A percentile compares a stretch with the other conserved stretches of the same genome.
Evolutionary conservation across 148 eudicot genomes (phyloP).

Genomic region (Vaccinium vitisidaea): DNA sequence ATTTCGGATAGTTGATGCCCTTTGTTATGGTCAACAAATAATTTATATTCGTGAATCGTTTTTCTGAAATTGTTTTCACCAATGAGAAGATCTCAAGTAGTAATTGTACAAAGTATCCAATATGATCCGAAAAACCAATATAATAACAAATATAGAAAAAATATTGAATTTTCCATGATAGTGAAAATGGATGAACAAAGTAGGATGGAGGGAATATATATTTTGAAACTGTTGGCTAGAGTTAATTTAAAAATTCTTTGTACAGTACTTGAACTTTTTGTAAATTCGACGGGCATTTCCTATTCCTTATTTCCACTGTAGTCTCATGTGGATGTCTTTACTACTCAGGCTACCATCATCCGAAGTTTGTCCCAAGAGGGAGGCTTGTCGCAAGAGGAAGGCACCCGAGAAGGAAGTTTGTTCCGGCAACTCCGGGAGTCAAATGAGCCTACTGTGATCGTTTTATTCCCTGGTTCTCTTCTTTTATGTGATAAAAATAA

Average conservation of each 20-base stretch:
- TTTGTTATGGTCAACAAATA: not conserved
- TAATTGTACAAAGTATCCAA: not conserved
- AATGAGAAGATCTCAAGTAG: not conserved
- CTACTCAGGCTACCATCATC: slow-evolving; percentile 44
- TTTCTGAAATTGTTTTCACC: not conserved
- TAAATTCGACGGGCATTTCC: not conserved
- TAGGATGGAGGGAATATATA: not conserved
- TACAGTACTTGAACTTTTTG: too few species aligned
- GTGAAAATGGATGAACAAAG: not conserved
- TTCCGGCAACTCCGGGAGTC: slow-evolving; percentile 29
- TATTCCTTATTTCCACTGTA: not conserved
- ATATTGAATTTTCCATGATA: not conserved
- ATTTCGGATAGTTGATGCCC: not conserved
- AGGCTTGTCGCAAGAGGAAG: slow-evolving; percentile 40
- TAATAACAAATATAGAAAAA: not conserved
- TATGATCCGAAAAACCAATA: not conserved
- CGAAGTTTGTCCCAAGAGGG: not conserved
- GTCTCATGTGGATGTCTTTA: not conserved
- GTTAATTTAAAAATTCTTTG: not conserved
- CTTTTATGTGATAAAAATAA: not conserved
- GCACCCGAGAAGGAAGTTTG: slow-evolving; percentile 26
- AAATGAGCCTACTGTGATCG: slow-evolving; percentile 7
- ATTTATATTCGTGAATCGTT: not conserved
- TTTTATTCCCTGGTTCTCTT: too few species aligned
- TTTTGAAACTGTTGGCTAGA: not conserved